Evolutionary conservation across 768 basidiomycete genomes (phyloP).

Genomic region (Pleurotus djamor): DNA sequence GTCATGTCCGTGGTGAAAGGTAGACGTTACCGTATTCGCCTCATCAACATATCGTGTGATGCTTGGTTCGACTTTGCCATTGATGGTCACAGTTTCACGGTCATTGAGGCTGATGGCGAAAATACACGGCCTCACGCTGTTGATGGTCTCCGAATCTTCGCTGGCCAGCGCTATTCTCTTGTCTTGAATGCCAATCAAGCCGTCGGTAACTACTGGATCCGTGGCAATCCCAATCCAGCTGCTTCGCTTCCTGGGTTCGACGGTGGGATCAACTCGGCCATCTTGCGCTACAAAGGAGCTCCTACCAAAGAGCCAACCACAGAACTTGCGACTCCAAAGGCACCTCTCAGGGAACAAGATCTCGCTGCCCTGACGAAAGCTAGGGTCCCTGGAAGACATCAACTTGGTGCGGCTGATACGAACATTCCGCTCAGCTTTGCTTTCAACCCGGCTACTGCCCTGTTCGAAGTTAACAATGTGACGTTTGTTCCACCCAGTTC

Average conservation of each 20-base stretch:
- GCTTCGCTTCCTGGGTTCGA: conserved; percentile 14
- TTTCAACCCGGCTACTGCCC: conserved; percentile 16
- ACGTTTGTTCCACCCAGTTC: not conserved
- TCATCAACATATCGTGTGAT: conserved; percentile 31
- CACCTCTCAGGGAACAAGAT: conserved; percentile 24
- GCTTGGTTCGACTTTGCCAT: conserved; percentile 40
- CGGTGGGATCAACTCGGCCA: conserved; percentile 38
- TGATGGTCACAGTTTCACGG: conserved; percentile 43
- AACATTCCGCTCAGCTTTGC: conserved; percentile 21
- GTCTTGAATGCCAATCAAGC: conserved; percentile 35
- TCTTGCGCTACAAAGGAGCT: conserved; percentile 37
- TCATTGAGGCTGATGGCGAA: conserved; percentile 52
- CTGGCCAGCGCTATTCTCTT: conserved; percentile 34
- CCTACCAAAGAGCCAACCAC: conserved; percentile 24
- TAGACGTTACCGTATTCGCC: conserved; percentile 33
- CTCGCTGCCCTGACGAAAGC: conserved; percentile 24
- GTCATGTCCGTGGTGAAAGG: conserved; percentile 29
- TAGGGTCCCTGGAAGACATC: conserved; percentile 27
- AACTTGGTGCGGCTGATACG: conserved; percentile 35
- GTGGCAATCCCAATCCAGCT: conserved; percentile 21
- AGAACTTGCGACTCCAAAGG: conserved; percentile 6
- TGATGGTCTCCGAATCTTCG: conserved; percentile 40
- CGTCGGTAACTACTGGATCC: conserved; percentile 41
- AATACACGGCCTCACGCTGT: conserved; percentile 40
- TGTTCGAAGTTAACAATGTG: conserved; percentile 15